A percentile compares a stretch with the other conserved stretches of the same genome.
phyloP scores from a whole-genome alignment of 768 basidiomycete genomes.

The Serendipita sp. region DNA sequence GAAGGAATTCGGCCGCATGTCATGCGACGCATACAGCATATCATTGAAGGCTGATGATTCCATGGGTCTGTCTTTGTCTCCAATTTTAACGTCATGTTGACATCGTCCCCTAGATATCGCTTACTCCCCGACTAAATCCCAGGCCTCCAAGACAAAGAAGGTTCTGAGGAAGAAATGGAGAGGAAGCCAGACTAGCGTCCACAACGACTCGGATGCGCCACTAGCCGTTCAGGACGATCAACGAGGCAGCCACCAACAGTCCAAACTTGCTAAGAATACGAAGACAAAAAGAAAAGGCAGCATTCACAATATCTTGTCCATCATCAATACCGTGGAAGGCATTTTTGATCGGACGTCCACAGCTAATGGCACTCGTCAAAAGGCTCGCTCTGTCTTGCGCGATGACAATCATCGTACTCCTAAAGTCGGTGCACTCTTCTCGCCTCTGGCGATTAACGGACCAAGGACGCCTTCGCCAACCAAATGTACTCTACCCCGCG shows the following conservation, averaged over 20 bases:
- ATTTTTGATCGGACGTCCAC: not conserved
- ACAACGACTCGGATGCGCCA: not conserved
- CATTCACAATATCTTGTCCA: not conserved
- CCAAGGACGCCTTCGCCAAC: not conserved
- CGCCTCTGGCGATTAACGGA: not conserved
- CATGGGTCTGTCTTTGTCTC: too few species aligned
- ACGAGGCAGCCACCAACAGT: not conserved
- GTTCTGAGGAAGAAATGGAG: not conserved
- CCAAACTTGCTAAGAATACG: not conserved
- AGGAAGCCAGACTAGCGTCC: not conserved
- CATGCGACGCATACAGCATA: too few species aligned
- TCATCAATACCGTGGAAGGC: not conserved
- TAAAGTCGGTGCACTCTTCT: not conserved
- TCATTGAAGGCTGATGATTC: too few species aligned
- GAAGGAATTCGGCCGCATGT: too few species aligned
- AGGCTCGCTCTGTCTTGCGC: not conserved
- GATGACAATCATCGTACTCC: not conserved
- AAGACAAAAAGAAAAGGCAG: not conserved
- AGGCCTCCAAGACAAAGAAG: not conserved
- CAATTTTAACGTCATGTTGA: too few species aligned
- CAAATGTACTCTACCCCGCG: not conserved
- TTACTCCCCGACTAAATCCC: too few species aligned
- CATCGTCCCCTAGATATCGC: too few species aligned
- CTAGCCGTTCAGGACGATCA: not conserved
- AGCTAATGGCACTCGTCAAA: not conserved